Base-by-base conservation (phyloP, 2,329 filamentous ascomycete species). In the Colletotrichum sp. region DNA sequence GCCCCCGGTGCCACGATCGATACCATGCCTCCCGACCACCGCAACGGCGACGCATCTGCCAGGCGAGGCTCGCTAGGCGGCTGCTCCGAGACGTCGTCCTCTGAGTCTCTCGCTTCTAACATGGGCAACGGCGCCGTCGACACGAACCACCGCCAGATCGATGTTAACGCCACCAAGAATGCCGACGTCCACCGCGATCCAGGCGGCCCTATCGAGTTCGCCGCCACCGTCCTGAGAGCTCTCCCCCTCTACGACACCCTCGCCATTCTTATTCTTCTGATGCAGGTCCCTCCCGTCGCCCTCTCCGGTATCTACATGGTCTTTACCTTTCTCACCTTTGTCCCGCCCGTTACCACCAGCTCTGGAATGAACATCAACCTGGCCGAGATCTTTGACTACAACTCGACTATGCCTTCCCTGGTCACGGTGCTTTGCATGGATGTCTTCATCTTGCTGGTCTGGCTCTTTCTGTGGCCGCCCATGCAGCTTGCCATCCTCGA, bases 221-320 rank as follows among this genome's bases (percentile, higher is more conserved):
- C 94, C 78, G 91, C 95, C 79, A 98, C 96, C 71, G 96, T 98
- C 80, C 91, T 98, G 83, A 93, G 93, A 81, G 95, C 96, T 68
- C 96, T 96, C 81, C 96, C 96, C 70, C 92, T 98, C 82, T 94
- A 95, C 87, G 96, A 98, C 87, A 98, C 96, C 76, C 95, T 98
- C 85, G 96, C 96, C 83, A 98, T 98, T 81, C 92, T 98, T 84
- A 98, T 98, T 85, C 94, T 98, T 80, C 91, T 98, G 79, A 94
- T 98, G 85, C 96, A 98, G 83, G 92, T 98, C 12, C 96, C 96
- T 34, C 95, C 96, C 26, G 93, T 96, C 81, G 93, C 96, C 74
- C 90, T 98, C 81, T 96, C 96, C 78, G 89, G 95, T 83, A 95
- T 98, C 81, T 97, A 98, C 85, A 93, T 96, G 82, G 91, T 98